These are phyloP conservation scores for Fusarium sp. DNA, from an alignment of 2,329 filamentous ascomycete species.

Conservation along the genomic window DNA sequence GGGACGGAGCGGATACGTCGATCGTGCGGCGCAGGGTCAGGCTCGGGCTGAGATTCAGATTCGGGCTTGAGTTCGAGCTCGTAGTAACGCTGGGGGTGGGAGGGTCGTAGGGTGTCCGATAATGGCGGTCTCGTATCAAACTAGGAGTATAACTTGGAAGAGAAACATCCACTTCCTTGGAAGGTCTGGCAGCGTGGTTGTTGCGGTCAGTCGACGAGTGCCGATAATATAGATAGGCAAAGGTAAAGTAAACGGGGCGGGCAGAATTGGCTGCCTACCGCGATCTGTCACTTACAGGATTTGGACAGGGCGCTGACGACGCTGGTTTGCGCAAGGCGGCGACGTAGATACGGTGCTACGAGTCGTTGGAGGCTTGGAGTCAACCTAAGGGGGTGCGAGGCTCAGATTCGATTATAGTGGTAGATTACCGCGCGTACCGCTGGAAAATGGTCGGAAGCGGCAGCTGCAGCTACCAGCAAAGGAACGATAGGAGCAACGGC, in stretches of 20 bases:
- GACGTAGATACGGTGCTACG: slow-evolving; percentile 30
- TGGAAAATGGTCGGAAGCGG: slow-evolving; percentile 39
- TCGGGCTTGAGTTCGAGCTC: slow-evolving; percentile 40
- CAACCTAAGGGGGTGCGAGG: slow-evolving; percentile 34
- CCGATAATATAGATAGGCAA: slow-evolving; percentile 41
- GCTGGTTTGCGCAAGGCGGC: slow-evolving; percentile 34
- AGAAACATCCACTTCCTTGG: slow-evolving; percentile 27
- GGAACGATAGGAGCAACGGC: background rate
- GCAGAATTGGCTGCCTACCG: slow-evolving; percentile 24
- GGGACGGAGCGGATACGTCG: slow-evolving; percentile 46
- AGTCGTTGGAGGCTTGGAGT: slow-evolving; percentile 39
- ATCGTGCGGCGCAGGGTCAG: slow-evolving; percentile 43
- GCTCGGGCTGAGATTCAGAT: slow-evolving; percentile 32
- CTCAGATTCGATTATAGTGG: background rate
- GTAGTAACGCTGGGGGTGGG: slow-evolving; percentile 42
- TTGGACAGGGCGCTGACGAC: slow-evolving; percentile 33
- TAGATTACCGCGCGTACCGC: slow-evolving; percentile 51
- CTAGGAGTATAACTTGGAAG: slow-evolving; percentile 19
- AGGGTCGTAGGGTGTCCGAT: slow-evolving; percentile 22
- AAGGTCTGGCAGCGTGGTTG: slow-evolving; percentile 23
- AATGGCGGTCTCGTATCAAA: slow-evolving; percentile 31
- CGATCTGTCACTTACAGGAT: slow-evolving; percentile 17
- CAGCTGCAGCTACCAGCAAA: slow-evolving; percentile 4
- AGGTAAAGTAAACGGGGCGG: slow-evolving; percentile 14
- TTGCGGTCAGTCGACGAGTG: slow-evolving; percentile 41